Base-by-base conservation (phyloP, 306 rosid genomes). In the Malus sieversii region DNA sequence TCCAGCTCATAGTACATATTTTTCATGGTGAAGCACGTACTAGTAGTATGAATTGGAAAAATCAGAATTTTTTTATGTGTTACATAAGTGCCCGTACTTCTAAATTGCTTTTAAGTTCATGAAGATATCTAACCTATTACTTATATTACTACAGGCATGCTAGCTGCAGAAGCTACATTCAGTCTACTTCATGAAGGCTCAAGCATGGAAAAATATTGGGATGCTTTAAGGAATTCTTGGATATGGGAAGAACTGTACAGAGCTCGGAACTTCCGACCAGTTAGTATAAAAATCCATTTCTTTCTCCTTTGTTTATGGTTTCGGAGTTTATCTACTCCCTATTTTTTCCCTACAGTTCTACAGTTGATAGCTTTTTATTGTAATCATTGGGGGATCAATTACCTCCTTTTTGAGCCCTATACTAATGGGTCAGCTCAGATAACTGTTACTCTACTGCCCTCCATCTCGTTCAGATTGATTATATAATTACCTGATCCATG, bases 151-250 rank as follows among this genome's bases (percentile, higher is more conserved):
- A 73, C 59, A 95, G 98, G 98, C 81, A 95, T 95, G 96, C 90
- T 95, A 74, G 98, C 98, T 23, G 97, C 98, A 57, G 97, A 95
- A 87, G 88, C 81, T 86, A 79, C 93, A 79, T 95, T 87, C 66
- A 75, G 76, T n/a, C 80, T 70, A 55, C 89, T 95, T 74, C 79
- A 79, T 75, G 85, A 87, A 79, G 93, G 91, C 72, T 82, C 65
- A 12, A 84, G 83, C 77, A 90, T 95, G 97, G 87, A 88, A 66
- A 69, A 15, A 10, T 95, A 92, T 80, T 90, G 97, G 98, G 91
- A 90, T 82, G 83, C 87, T 84, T 80, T 95, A 76, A 87, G 73
- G 82, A 84, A 83, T 45, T 90, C 97, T 12, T 95, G 98, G 97
- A 83, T 92, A 85, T 95, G 98, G 97, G 91, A 95, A 82, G 98